These are phyloP conservation scores for Vaccinium darrowii DNA, from an alignment of 148 eudicot genomes.

Conservation along the genomic window DNA sequence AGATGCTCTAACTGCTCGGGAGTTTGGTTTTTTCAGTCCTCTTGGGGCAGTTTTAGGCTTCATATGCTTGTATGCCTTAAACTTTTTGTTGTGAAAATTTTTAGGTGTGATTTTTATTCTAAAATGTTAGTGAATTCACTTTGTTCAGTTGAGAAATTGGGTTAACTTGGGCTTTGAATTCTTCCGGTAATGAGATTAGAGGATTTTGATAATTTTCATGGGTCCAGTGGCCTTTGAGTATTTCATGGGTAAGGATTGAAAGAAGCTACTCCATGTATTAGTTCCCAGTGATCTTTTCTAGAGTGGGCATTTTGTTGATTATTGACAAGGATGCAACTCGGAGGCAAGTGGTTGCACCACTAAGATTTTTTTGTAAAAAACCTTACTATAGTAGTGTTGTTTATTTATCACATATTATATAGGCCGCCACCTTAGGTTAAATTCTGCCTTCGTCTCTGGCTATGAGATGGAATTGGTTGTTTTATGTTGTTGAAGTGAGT, in stretches of 20 bases:
- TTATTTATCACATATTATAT: neutral
- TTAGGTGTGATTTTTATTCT: neutral
- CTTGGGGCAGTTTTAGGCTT: neutral
- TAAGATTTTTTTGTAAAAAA: neutral
- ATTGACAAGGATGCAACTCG: neutral
- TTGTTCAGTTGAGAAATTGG: conserved; percentile 1
- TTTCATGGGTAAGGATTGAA: neutral
- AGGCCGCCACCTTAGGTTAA: neutral
- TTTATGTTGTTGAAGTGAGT: neutral
- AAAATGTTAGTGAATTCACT: neutral
- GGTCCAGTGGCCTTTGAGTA: neutral
- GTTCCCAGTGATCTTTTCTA: neutral
- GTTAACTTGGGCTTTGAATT: conserved; percentile 10
- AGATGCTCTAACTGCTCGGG: neutral
- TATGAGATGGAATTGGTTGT: neutral
- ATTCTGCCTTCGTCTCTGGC: neutral
- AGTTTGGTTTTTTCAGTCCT: neutral
- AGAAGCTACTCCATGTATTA: neutral
- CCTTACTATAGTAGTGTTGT: neutral
- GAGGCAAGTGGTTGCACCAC: neutral
- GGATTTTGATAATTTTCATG: neutral
- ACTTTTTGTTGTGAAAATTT: neutral
- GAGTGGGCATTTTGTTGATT: neutral
- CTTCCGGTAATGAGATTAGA: neutral
- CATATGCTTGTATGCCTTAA: neutral